Evolutionary conservation across 2,329 filamentous ascomycete genomes (phyloP), one percentile per base, ranked within the genome.

Genomic region (Epichloe festucae): DNA sequence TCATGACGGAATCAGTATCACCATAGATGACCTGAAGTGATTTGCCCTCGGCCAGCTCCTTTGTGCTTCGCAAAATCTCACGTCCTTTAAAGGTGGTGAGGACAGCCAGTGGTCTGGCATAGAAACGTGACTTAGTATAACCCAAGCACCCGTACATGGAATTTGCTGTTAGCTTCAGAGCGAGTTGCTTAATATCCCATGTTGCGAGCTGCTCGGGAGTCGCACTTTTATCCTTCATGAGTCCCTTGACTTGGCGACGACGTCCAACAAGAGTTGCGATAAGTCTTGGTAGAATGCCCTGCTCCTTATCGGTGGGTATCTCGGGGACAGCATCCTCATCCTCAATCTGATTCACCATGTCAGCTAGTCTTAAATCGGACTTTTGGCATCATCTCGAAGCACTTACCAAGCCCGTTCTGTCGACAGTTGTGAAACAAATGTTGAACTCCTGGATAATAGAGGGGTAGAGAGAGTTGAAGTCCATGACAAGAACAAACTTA

Each of bases 401-500:
- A 68, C 82, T 73, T 77, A 89, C 85, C 60, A 84, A 71, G 54
- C 79, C 73, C 41, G 79, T 75, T 59, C 93, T 78, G 55, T 97
- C 87, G 6, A 98, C 89, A 0, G 94, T 98, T 2, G 93, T 98
- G 70, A 98, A 98, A 73, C 94, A 98, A 60, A 98, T 98, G 69
- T 98, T 98, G 73, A 84, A 98, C 76, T 98, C 94, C 64, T 98
- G 94, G 55, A 98, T 98, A 63, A 98, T 97, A 64, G 89, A 96
- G 35, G 93, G 93, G 62, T 98, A 98, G 55, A 98, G 75, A 61
- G 90, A 96, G 77, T 98, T 98, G 75, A 98, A 98, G 74, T 98
- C 93, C 94, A 98, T 98, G 68, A 98, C 94, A 52, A 98, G 79
- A 50, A 98, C 87, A 67, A 94, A 96, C 70, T 94, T 95, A 76